Evolutionary conservation across 495 filamentous ascomycete genomes (phyloP).

Genomic region (Hypoxylon crocopeplum): DNA sequence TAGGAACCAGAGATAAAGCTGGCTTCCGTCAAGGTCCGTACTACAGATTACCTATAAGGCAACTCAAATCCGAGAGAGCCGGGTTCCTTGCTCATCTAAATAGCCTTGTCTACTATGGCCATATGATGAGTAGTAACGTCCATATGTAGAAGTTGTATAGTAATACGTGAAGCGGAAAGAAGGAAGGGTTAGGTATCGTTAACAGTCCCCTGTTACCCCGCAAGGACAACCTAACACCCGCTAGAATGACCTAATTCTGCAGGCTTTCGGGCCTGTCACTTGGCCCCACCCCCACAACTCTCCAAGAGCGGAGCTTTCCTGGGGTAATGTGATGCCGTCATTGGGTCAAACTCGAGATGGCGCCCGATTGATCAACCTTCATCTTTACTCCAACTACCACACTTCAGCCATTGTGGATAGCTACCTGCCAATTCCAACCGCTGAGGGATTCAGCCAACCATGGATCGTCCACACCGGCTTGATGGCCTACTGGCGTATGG

Average conservation of each 20-base stretch:
- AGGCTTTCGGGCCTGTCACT: slow-evolving; percentile 6
- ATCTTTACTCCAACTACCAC: slow-evolving; percentile 5
- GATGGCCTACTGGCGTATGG: slow-evolving; percentile 3
- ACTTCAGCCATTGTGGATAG: background rate
- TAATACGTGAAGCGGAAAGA: too few relatives aligned
- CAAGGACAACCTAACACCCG: slow-evolving; percentile 9
- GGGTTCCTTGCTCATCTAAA: too few relatives aligned
- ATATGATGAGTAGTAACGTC: too few relatives aligned
- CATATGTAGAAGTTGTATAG: too few relatives aligned
- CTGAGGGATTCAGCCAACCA: slow-evolving; percentile 18
- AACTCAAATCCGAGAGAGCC: too few relatives aligned
- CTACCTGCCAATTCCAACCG: slow-evolving; percentile 20
- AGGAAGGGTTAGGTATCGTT: too few relatives aligned
- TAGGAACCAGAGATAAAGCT: too few relatives aligned
- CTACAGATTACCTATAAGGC: too few relatives aligned
- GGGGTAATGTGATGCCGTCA: slow-evolving; percentile 18
- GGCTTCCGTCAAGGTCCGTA: too few relatives aligned
- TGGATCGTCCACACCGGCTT: background rate
- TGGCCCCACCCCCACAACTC: slow-evolving; percentile 27
- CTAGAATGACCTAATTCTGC: slow-evolving; percentile 24
- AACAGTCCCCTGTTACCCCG: slow-evolving; percentile 27
- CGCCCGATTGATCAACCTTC: slow-evolving; percentile 15
- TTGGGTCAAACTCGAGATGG: slow-evolving; percentile 5
- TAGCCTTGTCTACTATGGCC: too few relatives aligned
- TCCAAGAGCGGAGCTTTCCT: slow-evolving; percentile 7